Base-by-base conservation (phyloP, 2,329 filamentous ascomycete genomes). In the Botryotinia globosa region DNA sequence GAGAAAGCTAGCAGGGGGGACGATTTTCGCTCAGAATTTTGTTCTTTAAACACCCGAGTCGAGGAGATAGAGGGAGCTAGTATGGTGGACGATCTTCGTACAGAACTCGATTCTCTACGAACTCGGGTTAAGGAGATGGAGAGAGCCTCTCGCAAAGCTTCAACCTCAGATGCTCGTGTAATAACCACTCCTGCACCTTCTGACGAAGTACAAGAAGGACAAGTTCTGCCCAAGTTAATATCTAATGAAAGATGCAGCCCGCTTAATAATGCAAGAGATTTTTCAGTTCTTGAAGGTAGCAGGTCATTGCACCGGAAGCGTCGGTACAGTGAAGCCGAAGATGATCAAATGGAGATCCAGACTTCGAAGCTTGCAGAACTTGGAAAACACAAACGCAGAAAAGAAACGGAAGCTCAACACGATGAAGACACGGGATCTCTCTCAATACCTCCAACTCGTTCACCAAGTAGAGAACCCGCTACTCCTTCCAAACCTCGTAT, bases 51-150 rank as follows among this genome's bases (percentile, higher is more conserved):
- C 20, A 45, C 44, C 3, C 44, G 20, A 4, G 44, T 48, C 20
- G 20, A 48, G 20, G 44, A 22, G 48, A 69, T 73, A 32, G 62
- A 76, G 29, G 78, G 78, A 59, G 74, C 71, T 42, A 42, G 39
- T 42, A 12, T 42, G 12, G 39, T 42, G 20, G 20, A 48, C 8
- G 44, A 48, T 48, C 20, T 48, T 48, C 20, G 44, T 48, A 1
- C 44, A 48, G 44, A 48, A 18, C 16, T 48, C 22, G 20, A 48
- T 22, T 22, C 20, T 48, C 44, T 48, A 22, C 20, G 16, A 8
- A 48, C 44, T 9, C 44, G 20, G 20, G 44, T 48, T 3, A 18
- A 48, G 44, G 44, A 22, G 48, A 69, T 73, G 34, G 64, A 76
- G 29, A 78, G 77, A 59, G 74, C 71, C 22, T n/a, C 22, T 51